These are phyloP conservation scores for Dryas alaskensis DNA, from an alignment of 306 rosid species.

Conservation along the genomic window DNA sequence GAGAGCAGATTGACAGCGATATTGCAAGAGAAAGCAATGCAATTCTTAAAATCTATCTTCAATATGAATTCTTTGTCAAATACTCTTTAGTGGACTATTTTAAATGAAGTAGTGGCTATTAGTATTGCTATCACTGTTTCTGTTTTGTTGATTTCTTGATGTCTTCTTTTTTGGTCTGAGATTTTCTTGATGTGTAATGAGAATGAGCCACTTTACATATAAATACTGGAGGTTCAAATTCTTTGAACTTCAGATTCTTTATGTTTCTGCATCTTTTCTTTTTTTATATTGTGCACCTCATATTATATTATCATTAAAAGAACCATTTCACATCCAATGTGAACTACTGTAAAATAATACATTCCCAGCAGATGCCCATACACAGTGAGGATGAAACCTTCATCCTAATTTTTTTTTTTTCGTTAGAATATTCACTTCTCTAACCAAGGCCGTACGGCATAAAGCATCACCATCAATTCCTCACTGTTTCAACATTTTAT, in stretches of 20 bases:
- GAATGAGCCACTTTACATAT: no score
- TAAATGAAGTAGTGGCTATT: neutral
- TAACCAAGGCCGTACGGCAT: neutral
- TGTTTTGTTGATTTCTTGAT: no score
- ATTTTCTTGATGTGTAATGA: no score
- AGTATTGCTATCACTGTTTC: no score
- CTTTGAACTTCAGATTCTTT: no score
- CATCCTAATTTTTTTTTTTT: neutral
- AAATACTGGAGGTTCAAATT: no score
- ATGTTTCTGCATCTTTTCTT: no score
- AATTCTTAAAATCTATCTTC: no score
- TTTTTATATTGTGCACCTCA: no score
- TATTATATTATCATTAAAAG: no score
- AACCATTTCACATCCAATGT: no score
- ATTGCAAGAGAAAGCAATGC: neutral
- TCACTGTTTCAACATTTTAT: neutral
- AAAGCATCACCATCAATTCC: neutral
- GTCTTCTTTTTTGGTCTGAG: no score
- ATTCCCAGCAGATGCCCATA: neutral
- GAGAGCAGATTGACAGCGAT: conserved; percentile 1
- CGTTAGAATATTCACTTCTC: neutral
- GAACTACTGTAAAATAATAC: neutral
- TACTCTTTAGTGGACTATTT: neutral
- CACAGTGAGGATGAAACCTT: neutral
- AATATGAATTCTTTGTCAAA: neutral